phyloP scores from a whole-genome alignment of 306 rosid species.

The Acacia acuminata region DNA sequence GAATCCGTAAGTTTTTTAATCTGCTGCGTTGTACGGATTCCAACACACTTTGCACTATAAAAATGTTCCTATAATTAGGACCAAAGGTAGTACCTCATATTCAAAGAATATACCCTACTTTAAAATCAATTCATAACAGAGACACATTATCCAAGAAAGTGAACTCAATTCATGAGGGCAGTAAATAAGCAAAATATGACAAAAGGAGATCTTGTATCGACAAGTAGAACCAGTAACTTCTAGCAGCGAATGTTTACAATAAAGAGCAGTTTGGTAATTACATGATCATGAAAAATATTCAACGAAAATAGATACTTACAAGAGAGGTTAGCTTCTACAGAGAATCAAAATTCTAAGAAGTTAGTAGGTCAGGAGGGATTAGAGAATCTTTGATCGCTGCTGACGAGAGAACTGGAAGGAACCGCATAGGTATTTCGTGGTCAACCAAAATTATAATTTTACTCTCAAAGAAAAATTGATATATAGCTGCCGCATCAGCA shows the following conservation, averaged over 20 bases:
- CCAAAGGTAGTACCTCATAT: neutral
- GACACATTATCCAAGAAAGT: neutral
- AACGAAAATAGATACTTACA: slow-evolving; percentile 31
- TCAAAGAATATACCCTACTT: neutral
- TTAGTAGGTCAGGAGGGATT: slow-evolving; percentile 10
- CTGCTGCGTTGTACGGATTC: too few relatives aligned
- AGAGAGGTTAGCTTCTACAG: slow-evolving; percentile 27
- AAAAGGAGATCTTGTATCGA: neutral
- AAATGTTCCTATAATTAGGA: too few relatives aligned
- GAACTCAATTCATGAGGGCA: neutral
- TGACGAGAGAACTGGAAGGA: slow-evolving; percentile 28
- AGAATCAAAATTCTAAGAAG: slow-evolving; percentile 13
- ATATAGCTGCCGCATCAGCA: slow-evolving; percentile 52
- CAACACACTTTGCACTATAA: too few relatives aligned
- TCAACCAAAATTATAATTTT: slow-evolving; percentile 44
- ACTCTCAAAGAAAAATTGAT: slow-evolving; percentile 39
- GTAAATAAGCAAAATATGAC: neutral
- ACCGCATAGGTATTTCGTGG: slow-evolving; percentile 21
- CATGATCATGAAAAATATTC: neutral
- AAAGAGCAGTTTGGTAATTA: neutral
- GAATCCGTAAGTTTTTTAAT: too few relatives aligned
- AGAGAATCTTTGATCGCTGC: slow-evolving; percentile 13
- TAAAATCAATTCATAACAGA: neutral
- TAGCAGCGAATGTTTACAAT: neutral
- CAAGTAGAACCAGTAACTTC: neutral